Evolutionary conservation across 2,329 filamentous ascomycete species (phyloP).

Genomic region (Onygena corvina): DNA sequence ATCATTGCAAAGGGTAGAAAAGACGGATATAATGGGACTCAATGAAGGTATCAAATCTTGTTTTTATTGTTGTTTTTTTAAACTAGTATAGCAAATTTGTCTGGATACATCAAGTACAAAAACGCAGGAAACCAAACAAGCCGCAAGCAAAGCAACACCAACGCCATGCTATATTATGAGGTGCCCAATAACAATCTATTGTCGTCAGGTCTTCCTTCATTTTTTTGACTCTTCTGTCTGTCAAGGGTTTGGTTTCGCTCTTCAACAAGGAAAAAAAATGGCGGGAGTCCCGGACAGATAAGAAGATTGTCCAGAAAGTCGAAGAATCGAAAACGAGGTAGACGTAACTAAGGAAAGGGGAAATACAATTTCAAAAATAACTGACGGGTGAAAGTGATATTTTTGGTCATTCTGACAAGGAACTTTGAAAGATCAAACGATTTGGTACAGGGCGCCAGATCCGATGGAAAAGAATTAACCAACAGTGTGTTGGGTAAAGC

Average conservation of each 20-base stretch:
- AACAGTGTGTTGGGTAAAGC: conserved; percentile 6
- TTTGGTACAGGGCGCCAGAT: conserved; percentile 12
- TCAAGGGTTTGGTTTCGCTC: conserved; percentile 1
- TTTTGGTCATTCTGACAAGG: conserved; percentile 12
- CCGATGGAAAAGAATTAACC: conserved; percentile 11
- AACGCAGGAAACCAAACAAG: conserved; percentile 3
- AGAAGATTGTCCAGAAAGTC: conserved; percentile 12
- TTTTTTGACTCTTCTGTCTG: conserved; percentile 15
- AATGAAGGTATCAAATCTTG: background rate
- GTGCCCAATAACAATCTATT: conserved; percentile 18
- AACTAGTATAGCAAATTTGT: background rate
- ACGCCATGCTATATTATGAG: conserved; percentile 19
- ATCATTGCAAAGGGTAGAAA: too few relatives aligned
- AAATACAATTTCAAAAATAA: conserved; percentile 9
- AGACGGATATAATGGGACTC: too few relatives aligned
- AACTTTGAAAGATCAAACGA: conserved; percentile 4
- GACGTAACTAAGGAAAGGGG: background rate
- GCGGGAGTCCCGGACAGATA: background rate
- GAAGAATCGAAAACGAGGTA: conserved; percentile 4
- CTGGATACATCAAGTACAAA: conserved; percentile 4
- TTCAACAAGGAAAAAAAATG: background rate
- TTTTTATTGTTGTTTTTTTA: background rate
- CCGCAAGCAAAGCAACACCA: conserved; percentile 13
- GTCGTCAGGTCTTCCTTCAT: conserved; percentile 18
- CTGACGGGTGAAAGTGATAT: conserved; percentile 4